Evolutionary conservation across 148 eudicot genomes (phyloP).

Genomic region (Agrostemma githago): DNA sequence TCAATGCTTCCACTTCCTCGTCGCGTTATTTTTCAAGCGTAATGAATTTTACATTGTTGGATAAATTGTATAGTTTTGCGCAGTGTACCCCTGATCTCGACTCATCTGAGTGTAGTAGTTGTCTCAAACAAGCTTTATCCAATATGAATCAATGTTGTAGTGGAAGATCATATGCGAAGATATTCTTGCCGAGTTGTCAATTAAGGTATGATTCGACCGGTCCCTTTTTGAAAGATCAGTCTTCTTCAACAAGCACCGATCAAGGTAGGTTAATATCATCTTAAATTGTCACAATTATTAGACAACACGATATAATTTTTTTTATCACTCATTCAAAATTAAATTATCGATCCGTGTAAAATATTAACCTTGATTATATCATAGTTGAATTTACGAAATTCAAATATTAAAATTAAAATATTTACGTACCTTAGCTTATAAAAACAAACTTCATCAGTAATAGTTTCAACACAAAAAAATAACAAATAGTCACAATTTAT

Average conservation of each 20-base stretch:
- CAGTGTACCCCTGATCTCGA: slow-evolving; percentile 13
- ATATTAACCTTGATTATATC: no score
- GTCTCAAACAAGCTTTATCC: not conserved
- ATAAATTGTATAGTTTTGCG: not conserved
- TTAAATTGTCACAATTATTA: no score
- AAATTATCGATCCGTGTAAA: no score
- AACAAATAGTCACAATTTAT: no score
- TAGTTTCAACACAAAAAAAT: no score
- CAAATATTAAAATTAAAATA: no score
- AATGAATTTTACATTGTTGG: not conserved
- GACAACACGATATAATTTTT: no score
- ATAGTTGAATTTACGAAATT: no score
- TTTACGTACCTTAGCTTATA: no score
- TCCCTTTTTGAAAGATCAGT: not conserved
- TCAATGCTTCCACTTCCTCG: not conserved
- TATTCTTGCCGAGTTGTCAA: slow-evolving; percentile 8
- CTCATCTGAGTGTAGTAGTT: not conserved
- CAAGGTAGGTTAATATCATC: no score
- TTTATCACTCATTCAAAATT: no score
- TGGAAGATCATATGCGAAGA: not conserved
- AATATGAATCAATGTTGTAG: not conserved
- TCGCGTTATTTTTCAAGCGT: not conserved
- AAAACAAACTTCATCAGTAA: no score
- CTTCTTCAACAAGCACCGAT: not conserved
- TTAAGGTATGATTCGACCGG: slow-evolving; percentile 5